Percentiles rank a stretch among this genome's conserved stretches.
Conservation (phyloP, 2,329 filamentous ascomycete species). For the Xylariomycetidae sp. region DNA sequence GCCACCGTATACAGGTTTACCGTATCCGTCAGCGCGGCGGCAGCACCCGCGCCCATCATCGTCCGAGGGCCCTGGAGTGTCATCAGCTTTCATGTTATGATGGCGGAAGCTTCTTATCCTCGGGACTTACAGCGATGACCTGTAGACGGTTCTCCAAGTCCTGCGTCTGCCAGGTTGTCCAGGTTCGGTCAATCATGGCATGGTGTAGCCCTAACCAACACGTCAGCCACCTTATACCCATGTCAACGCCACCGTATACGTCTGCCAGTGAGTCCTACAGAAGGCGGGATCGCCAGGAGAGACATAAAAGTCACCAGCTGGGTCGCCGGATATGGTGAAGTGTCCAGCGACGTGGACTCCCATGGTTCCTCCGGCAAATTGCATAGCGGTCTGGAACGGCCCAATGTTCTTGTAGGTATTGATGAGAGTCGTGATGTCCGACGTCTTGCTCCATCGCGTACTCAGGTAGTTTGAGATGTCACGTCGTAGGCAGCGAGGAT, state of each 20-base stretch:
- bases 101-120: background rate
- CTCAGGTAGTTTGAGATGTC: conserved; percentile 30
- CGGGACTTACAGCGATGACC: conserved; percentile 14
- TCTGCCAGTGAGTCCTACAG: conserved; percentile 5
- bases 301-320: conserved; percentile 26
- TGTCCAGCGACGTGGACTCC: conserved; percentile 34
- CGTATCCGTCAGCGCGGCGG: conserved; percentile 6
- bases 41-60: conserved; percentile 7
- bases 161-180: conserved; percentile 12
- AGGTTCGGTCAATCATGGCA: conserved; percentile 11
- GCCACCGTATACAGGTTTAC: conserved; percentile 11
- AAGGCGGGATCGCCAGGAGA: conserved; percentile 24
- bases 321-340: conserved; percentile 32
- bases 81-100: conserved; percentile 1
- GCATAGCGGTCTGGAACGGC: conserved; percentile 30
- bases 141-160: conserved; percentile 10
- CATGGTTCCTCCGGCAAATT: conserved; percentile 18
- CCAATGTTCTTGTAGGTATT: conserved; percentile 23
- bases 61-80: conserved; percentile 7
- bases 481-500: conserved; percentile 40
- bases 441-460: conserved; percentile 11
- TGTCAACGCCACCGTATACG: background rate
- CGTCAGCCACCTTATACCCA: background rate
- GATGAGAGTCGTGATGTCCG: conserved; percentile 24
- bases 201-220: conserved; percentile 8